Evolutionary conservation across 2,329 filamentous ascomycete genomes (phyloP), one percentile per base, ranked within the genome.

Genomic region (Trichoderma asperellum): DNA sequence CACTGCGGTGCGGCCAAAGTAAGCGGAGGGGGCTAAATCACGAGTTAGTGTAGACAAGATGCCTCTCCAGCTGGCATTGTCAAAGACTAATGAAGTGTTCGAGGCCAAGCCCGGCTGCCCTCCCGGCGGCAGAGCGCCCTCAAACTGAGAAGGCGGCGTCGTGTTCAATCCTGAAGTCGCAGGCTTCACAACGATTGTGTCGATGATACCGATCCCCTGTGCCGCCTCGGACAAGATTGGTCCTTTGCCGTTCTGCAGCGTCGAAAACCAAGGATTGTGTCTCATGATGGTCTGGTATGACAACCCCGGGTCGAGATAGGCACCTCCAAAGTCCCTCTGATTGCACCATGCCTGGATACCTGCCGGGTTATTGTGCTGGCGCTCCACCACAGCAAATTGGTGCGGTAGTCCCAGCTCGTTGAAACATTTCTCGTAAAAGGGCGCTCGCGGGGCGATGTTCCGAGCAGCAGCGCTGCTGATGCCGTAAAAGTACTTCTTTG

Each of bases 371-470:
- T 86, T 89, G 5, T 88, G 84, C 4, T 89, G 88, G 66, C 91
- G 85, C 77, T 95, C 92, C 10, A 95, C 88, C 47, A 91, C 89
- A 16, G 88, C 86, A 73, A 96, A 92, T 59, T 91, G 89, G 75
- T 96, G 92, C 12, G 93, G 93, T n/a, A 96, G 82, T n/a, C 93
- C 92, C 11, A 96, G 86, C 75, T 92, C 90, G 74, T 92, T 92
- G 79, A 92, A 91, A 73, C 91, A 92, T 75, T 92, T 96, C 76
- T 94, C 92, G 77, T 94, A 95, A 77, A 96, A 96, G 71, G 92
- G 91, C 5, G 92, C 92, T 76, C 93, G 91, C 0, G 91, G 91
- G 2, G 88, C 92, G 18, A 83, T 82, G 24, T 82, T 83, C 56
- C 85, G 82, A n/a, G 89, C 89, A 6, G 88, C 84, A 55, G 90